Percentiles rank a stretch among this genome's conserved stretches.
phyloP scores from a whole-genome alignment of 2,329 filamentous ascomycete genomes.

The Trichophyton equinum region DNA sequence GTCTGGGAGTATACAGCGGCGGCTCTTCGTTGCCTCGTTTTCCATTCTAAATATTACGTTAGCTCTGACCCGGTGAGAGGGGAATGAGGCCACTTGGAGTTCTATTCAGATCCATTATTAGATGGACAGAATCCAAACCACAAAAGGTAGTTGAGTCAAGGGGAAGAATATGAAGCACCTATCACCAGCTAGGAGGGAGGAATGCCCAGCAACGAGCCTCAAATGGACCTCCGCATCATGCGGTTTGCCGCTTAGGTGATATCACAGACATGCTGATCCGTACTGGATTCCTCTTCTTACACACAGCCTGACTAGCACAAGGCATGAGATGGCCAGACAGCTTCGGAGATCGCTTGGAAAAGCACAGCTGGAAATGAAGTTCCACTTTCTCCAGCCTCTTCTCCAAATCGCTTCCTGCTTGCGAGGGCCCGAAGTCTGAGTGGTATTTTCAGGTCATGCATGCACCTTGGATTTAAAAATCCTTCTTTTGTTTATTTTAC shows the following conservation, averaged over 20 bases:
- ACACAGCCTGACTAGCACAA: neutral
- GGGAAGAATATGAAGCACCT: neutral
- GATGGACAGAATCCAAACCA: neutral
- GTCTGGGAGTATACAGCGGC: neutral
- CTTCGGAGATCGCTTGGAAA: neutral
- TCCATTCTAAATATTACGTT: neutral
- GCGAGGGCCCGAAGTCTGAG: too few relatives aligned
- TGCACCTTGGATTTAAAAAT: neutral
- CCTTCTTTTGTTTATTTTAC: neutral
- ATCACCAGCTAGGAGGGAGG: neutral
- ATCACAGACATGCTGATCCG: neutral
- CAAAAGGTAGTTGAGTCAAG: neutral
- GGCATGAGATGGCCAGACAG: neutral
- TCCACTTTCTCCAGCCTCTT: neutral
- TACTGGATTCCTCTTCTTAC: neutral
- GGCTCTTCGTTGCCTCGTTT: neutral
- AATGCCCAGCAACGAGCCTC: neutral
- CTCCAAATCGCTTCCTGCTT: neutral
- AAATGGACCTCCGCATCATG: constrained; percentile 2
- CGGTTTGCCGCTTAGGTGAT: constrained; percentile 2
- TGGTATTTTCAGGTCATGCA: neutral
- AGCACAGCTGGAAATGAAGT: neutral
- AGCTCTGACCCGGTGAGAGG: neutral
- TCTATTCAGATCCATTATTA: too few relatives aligned
- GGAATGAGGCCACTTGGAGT: too few relatives aligned